Evolutionary conservation across 1,139 yeast species (phyloP), one percentile per base, ranked within the genome.

Genomic region (Lodderomyces metapsilosis): DNA sequence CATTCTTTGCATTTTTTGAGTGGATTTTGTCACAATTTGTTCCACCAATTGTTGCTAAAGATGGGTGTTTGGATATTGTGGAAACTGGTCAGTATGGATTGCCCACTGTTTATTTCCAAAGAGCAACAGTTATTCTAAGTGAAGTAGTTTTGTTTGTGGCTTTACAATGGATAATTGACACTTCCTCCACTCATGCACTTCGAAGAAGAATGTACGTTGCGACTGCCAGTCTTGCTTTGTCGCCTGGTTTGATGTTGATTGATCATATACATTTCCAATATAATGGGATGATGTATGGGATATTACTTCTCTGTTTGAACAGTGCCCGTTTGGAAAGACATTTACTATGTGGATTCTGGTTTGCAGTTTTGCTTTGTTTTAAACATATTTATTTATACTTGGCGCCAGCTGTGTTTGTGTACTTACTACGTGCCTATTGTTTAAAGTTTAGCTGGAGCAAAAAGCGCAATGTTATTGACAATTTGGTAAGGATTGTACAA

Each of bases 261-360:
- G 98, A 91, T 59, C 96, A 89, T 61, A 87, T 91, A 30, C 97
- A 91, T 61, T 91, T 91, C 69, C 97, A 91, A 62, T 91, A 91
- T 60, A 91, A 91, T 60, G 97, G 96, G 3, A 84, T 89, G 78
- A 73, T 91, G 74, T 91, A 87, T 61, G 97, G 97, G 0, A 68
- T 94, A 17, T 66, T 92, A 44, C 74, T 91, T 21, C 74, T 84
- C 33, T 80, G 94, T 23, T 74, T 92, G 34, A 82, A 84, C 33
- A 78, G 82, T 27, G 95, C 94, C 0, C 74, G 82, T 46, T 64
- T 80, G 42, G 62, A 76, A 38, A 72, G 70, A 41, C 74, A 81
- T 56, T 66, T 88, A 38, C 55, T 70, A 57, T 78, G 92, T 55
- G 98, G 91, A 0, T 70, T 77, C 40, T 73, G 84, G 64, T 94